Evolutionary conservation across 2,329 filamentous ascomycete genomes (phyloP).

Genomic region (Malbranchea zuffiana): DNA sequence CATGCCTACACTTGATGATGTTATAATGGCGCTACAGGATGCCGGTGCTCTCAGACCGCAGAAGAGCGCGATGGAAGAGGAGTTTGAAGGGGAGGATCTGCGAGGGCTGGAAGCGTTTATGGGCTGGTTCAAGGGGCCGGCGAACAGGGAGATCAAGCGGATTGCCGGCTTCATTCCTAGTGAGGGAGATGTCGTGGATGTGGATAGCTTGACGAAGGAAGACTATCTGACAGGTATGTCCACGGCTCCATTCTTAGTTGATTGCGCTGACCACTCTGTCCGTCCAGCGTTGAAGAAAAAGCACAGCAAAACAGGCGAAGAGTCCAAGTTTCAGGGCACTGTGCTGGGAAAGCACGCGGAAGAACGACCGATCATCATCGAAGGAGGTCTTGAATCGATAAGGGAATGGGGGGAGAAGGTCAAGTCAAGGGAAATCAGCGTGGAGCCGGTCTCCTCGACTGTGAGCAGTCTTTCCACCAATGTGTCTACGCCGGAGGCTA

Average conservation of each 20-base stretch:
- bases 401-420: slow-evolving; percentile 49
- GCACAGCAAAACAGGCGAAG: slow-evolving; percentile 78
- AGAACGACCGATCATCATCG: slow-evolving; percentile 60
- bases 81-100: slow-evolving; percentile 61
- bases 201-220: slow-evolving; percentile 46
- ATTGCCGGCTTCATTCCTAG: slow-evolving; percentile 61
- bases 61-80: slow-evolving; percentile 55
- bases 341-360: slow-evolving; percentile 66
- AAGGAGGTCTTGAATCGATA: slow-evolving; percentile 63
- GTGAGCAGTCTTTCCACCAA: slow-evolving; percentile 33
- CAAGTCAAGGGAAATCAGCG: slow-evolving; percentile 23
- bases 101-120: slow-evolving; percentile 68
- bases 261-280: neutral
- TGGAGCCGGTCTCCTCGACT: slow-evolving; percentile 26
- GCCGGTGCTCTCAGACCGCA: slow-evolving; percentile 63
- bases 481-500: slow-evolving; percentile 28
- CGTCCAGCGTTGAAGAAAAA: slow-evolving; percentile 71
- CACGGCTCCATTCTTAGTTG: neutral
- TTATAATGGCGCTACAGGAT: slow-evolving; percentile 76
- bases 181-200: slow-evolving; percentile 40
- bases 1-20: slow-evolving; percentile 59
- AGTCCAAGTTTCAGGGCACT: slow-evolving; percentile 75
- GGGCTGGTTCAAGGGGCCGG: slow-evolving; percentile 62
- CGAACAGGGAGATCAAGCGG: slow-evolving; percentile 69
- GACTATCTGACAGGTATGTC: slow-evolving; percentile 58